Conservation (phyloP, 805 yeast genomes). For the Kuraishia floccosa region DNA sequence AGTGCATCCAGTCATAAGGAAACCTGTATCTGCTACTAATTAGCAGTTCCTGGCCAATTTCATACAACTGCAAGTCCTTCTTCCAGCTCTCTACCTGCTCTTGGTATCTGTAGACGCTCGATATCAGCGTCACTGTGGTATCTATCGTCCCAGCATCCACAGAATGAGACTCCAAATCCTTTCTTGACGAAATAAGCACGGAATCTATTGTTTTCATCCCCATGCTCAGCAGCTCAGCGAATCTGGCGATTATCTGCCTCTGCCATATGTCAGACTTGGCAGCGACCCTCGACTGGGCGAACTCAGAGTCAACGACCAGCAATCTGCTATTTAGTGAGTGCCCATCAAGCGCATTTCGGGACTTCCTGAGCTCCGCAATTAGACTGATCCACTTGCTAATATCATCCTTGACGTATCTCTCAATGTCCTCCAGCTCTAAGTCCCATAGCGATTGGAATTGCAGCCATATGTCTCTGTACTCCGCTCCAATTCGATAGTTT, state of each 20-base stretch:
- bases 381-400: constrained; percentile 36
- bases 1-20: constrained; percentile 43
- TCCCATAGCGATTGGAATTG: constrained; percentile 51
- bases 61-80: constrained; percentile 9
- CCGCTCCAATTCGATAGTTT: constrained; percentile 14
- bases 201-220: constrained; percentile 18
- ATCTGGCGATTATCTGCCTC: constrained; percentile 24
- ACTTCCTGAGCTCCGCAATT: constrained; percentile 23
- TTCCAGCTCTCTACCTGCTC: constrained; percentile 12
- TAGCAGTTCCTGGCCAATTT: constrained; percentile 16
- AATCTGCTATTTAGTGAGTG: too few species aligned
- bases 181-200: constrained; percentile 20
- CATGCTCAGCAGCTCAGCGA: constrained; percentile 25
- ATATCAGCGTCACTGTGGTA: constrained; percentile 24
- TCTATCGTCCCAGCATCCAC: constrained; percentile 25
- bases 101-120: constrained; percentile 21
- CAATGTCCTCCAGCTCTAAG: constrained; percentile 29
- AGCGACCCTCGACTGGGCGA: constrained; percentile 3
- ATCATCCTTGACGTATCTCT: constrained; percentile 18
- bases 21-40: constrained; percentile 32
- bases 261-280: constrained; percentile 51
- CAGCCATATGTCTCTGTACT: constrained; percentile 40
- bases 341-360: too few species aligned
- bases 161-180: constrained; percentile 21
- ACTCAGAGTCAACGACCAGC: constrained; percentile 1